These are phyloP conservation scores for Solanum clarkiae DNA, from an alignment of 257 asterid species.

Conservation along the genomic window DNA sequence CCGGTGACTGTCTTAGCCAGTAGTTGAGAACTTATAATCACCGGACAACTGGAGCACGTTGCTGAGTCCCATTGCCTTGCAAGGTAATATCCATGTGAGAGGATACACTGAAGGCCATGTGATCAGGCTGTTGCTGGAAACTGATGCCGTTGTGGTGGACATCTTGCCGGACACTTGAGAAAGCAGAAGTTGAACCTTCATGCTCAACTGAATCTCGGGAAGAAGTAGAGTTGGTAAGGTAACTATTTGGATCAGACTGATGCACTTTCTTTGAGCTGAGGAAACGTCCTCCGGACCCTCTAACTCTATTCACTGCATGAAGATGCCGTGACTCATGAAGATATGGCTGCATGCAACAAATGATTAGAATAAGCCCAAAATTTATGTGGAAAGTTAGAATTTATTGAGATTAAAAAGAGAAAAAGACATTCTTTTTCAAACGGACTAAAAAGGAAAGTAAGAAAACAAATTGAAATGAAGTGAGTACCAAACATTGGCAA, in stretches of 20 bases:
- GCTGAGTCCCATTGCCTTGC: slow-evolving; percentile 35
- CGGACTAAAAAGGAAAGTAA: too few relatives aligned
- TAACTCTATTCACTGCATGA: slow-evolving; percentile 82
- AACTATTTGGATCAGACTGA: slow-evolving; percentile 18
- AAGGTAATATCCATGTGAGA: slow-evolving; percentile 24
- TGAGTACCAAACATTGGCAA: too few relatives aligned
- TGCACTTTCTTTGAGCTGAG: slow-evolving; percentile 62
- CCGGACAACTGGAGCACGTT: slow-evolving; percentile 51
- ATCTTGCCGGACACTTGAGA: slow-evolving; percentile 2
- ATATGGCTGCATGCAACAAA: slow-evolving; percentile 57
- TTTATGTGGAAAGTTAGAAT: not conserved
- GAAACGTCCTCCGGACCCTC: slow-evolving; percentile 91
- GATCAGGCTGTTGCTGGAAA: slow-evolving; percentile 20
- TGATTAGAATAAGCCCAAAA: not conserved
- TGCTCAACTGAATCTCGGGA: slow-evolving; percentile 5
- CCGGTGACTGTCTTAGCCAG: slow-evolving; percentile 6
- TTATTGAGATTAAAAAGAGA: too few relatives aligned
- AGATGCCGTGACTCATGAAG: slow-evolving; percentile 96
- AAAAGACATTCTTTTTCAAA: too few relatives aligned
- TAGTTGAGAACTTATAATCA: slow-evolving; percentile 17
- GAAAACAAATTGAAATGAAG: too few relatives aligned
- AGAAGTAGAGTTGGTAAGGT: slow-evolving; percentile 12
- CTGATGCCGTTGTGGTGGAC: slow-evolving; percentile 4
- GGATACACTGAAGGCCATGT: slow-evolving; percentile 11
- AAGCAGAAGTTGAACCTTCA: slow-evolving; percentile 6